These are phyloP conservation scores for Cinchona pubescens DNA, from an alignment of 257 asterid genomes.

Conservation along the genomic window DNA sequence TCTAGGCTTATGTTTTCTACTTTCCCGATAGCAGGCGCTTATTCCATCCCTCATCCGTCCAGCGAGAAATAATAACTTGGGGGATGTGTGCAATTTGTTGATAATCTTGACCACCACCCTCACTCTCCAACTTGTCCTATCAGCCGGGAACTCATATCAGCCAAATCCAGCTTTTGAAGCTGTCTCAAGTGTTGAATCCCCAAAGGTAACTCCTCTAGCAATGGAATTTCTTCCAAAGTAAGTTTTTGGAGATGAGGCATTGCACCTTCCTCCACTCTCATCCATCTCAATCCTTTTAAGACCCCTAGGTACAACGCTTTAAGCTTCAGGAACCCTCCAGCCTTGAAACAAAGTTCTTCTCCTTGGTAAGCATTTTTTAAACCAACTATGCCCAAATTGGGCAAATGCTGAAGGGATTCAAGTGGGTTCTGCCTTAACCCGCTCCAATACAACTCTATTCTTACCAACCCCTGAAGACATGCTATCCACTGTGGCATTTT, in stretches of 20 bases:
- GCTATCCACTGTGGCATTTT: no score
- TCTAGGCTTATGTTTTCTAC: background rate
- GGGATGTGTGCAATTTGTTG: background rate
- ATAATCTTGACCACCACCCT: background rate
- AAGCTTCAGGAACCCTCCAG: slow-evolving; percentile 2
- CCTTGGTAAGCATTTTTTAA: background rate
- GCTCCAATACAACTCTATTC: no score
- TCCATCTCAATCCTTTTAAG: background rate
- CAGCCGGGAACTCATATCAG: background rate
- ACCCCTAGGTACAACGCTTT: background rate
- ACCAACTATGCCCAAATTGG: no score
- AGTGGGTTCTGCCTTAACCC: background rate
- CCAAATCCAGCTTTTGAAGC: background rate
- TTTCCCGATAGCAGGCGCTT: background rate
- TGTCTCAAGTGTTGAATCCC: background rate
- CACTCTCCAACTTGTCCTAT: background rate
- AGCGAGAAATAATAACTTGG: background rate
- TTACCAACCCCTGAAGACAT: no score
- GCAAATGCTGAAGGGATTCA: no score
- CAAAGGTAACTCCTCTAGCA: slow-evolving; percentile 14
- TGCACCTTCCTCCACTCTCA: background rate
- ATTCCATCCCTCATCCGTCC: background rate
- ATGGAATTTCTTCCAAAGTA: background rate
- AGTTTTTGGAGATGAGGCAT: background rate
- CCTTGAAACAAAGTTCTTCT: slow-evolving; percentile 26